Base-by-base conservation (phyloP, 73 alveolate species). In the Effrenium voratum region DNA sequence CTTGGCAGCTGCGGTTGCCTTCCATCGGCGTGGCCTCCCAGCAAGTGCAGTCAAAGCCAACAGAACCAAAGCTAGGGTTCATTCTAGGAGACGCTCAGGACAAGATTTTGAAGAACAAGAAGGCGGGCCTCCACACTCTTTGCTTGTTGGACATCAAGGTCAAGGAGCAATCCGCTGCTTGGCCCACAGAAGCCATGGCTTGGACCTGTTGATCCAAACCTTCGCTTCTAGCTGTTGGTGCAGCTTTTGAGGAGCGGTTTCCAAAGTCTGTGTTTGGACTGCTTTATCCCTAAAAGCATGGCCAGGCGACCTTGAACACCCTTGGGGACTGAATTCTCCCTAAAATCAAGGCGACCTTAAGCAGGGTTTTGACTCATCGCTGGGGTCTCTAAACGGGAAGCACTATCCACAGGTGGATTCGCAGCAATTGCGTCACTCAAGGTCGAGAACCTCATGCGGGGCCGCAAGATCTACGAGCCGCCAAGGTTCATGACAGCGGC, bases 81-180 rank as follows among this genome's bases (percentile, higher is more conserved):
- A n/a, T n/a, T n/a, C n/a, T n/a, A n/a, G n/a, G 15, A n/a, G 73
- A n/a, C 36, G 36, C 73, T 34, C 12, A 90, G 97, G 97, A 99
- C 90, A 99, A 99, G 99, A 99, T 99, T 43, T 84, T 99, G 93
- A 92, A 95, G 87, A 99, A 99, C 99, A 98, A 98, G 94, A 99
- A 99, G 72, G 99, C 99, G 77, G 99, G 99, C 59, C 99, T 99
- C 59, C 99, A 99, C 94, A 99, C 99, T 43, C 99, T 99, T 44
- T 99, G 99, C 92, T 98, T 99, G 73, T 99, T 99, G 36, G 99
- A 99, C 99, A 99, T 99, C 55, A 99, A 99, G 99, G 99, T 99
- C 22, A 99, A 99, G 99, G 97, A 90, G 76, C 97, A 90, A n/a
- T 60, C 97, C 1, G 97, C 57, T 26, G 55, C 88, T 46, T 41